Conservation (phyloP, 1,284 basidiomycete species). For the Cutaneotrichosporon mucoides region DNA sequence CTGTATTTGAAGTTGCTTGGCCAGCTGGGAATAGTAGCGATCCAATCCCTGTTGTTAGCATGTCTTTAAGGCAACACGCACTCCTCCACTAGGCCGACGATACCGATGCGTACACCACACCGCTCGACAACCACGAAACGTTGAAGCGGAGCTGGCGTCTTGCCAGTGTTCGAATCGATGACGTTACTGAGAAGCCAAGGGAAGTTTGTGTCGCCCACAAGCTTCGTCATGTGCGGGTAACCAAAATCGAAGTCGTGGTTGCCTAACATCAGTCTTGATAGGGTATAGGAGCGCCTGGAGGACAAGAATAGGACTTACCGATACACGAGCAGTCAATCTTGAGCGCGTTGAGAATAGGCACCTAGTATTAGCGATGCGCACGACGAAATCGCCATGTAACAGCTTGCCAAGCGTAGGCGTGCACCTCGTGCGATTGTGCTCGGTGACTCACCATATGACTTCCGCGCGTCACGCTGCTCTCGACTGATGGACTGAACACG, state of each 20-base stretch:
- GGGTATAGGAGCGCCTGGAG: too few species aligned
- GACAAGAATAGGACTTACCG: conserved; percentile 20
- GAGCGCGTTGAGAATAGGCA: conserved; percentile 68
- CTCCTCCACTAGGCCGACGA: conserved; percentile 81
- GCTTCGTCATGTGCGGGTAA: conserved; percentile 71
- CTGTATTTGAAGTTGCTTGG: conserved; percentile 66
- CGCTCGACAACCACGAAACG: conserved; percentile 64
- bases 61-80: conserved; percentile 40
- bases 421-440: neutral
- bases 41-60: conserved; percentile 63
- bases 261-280: conserved; percentile 49
- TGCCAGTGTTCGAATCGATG: conserved; percentile 60
- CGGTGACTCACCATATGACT: conserved; percentile 72
- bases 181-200: conserved; percentile 72
- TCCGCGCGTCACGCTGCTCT: conserved; percentile 81
- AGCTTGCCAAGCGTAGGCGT: too few species aligned
- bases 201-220: conserved; percentile 67
- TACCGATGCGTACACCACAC: conserved; percentile 64
- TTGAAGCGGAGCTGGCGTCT: conserved; percentile 57
- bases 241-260: conserved; percentile 84
- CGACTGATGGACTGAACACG: conserved; percentile 76
- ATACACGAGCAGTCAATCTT: conserved; percentile 45
- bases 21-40: conserved; percentile 77
- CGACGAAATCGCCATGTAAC: too few species aligned
- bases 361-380: conserved; percentile 46